A percentile compares a stretch with the other conserved stretches of the same genome.
Conservation (phyloP, 2,329 filamentous ascomycete genomes). For the Coleophoma eucalyptorum region DNA sequence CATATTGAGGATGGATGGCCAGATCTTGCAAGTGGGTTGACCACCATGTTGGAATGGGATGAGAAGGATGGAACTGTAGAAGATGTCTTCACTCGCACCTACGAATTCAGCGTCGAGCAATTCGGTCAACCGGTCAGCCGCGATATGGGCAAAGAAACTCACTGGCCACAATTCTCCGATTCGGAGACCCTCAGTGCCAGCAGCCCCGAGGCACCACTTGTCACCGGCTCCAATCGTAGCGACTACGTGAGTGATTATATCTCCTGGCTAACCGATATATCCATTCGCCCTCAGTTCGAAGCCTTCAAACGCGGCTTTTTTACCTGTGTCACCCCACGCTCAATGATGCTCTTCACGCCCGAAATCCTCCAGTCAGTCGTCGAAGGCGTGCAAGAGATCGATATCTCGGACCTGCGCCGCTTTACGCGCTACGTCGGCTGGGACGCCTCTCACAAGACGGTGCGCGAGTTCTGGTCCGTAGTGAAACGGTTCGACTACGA, state of each 20-base stretch:
- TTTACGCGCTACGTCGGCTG: conserved; percentile 81
- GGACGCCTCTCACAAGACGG: conserved; percentile 61
- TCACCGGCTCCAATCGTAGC: conserved; percentile 75
- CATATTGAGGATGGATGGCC: conserved; percentile 89
- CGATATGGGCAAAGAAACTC: conserved; percentile 40
- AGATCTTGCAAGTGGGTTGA: conserved; percentile 70
- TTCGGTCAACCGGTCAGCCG: conserved; percentile 54
- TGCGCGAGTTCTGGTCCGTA: conserved; percentile 81
- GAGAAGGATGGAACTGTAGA: conserved; percentile 71
- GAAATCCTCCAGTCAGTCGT: conserved; percentile 71
- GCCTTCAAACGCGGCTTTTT: conserved; percentile 82
- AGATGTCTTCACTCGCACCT: conserved; percentile 79
- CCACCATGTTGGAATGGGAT: conserved; percentile 70
- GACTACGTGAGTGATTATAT: conserved; percentile 84
- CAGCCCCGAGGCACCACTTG: conserved; percentile 55
- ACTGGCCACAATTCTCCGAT: conserved; percentile 51
- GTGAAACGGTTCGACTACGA: conserved; percentile 63
- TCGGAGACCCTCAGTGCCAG: conserved; percentile 23
- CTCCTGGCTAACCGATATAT: conserved; percentile 74
- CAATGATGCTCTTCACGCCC: conserved; percentile 65
- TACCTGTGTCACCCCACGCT: conserved; percentile 66
- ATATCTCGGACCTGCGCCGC: conserved; percentile 67
- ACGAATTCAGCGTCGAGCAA: conserved; percentile 71
- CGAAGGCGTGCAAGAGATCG: conserved; percentile 79
- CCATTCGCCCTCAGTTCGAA: conserved; percentile 70